Percentiles rank a stretch among this genome's conserved stretches.
These are phyloP conservation scores for Penicillium mononematosum DNA, from an alignment of 495 filamentous ascomycete species.

Conservation along the genomic window DNA sequence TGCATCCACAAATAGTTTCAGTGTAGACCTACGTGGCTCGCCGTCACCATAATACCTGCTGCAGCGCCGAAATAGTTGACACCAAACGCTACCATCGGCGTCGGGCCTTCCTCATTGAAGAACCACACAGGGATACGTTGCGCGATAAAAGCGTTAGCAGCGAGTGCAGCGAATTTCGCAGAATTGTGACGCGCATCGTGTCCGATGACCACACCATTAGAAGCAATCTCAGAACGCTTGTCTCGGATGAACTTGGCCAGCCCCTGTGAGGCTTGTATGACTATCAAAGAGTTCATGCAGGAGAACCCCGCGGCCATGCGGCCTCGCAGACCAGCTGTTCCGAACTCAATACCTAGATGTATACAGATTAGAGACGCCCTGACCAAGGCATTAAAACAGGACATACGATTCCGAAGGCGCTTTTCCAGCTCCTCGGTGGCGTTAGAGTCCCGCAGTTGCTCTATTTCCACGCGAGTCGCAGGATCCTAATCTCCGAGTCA, in stretches of 20 bases:
- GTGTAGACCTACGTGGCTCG: conserved; percentile 53
- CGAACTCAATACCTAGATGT: conserved; percentile 59
- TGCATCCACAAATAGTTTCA: not conserved
- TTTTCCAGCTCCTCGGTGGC: conserved; percentile 53
- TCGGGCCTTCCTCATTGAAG: conserved; percentile 56
- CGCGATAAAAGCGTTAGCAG: conserved; percentile 62
- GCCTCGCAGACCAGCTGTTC: conserved; percentile 67
- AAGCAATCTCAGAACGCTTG: conserved; percentile 36
- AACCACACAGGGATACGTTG: conserved; percentile 62
- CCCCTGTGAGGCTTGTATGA: conserved; percentile 73
- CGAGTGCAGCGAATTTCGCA: conserved; percentile 60
- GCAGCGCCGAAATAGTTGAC: conserved; percentile 55
- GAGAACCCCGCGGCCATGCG: conserved; percentile 71
- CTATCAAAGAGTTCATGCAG: conserved; percentile 66
- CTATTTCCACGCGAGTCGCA: conserved; percentile 58
- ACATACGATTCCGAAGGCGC: conserved; percentile 54
- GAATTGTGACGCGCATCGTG: conserved; percentile 70
- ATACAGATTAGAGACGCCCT: conserved; percentile 10
- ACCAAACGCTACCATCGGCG: conserved; percentile 68
- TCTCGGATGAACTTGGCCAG: conserved; percentile 60
- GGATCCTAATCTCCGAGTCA: conserved; percentile 45
- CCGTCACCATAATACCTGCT: conserved; percentile 72
- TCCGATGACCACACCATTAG: conserved; percentile 60
- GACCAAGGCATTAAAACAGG: not conserved
- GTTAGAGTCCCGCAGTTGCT: conserved; percentile 49